These are phyloP conservation scores for Cordyceps cateniannulata DNA, from an alignment of 2,329 filamentous ascomycete species.

Conservation along the genomic window DNA sequence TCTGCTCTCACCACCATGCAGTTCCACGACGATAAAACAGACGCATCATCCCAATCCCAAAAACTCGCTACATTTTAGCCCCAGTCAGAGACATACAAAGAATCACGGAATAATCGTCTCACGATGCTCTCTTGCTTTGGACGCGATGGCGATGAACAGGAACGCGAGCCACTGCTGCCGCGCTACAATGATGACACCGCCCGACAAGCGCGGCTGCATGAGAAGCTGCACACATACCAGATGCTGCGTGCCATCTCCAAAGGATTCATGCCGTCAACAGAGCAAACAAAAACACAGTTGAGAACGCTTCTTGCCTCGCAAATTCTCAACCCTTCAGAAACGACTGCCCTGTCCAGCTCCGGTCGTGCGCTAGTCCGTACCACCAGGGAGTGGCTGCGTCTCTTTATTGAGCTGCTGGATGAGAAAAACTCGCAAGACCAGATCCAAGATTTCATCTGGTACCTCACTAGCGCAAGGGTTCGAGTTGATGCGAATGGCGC, in stretches of 20 bases:
- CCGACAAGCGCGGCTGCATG: constrained; percentile 69
- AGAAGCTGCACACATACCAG: constrained; percentile 90
- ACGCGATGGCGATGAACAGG: constrained; percentile 40
- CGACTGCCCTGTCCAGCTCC: constrained; percentile 63
- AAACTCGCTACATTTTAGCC: not conserved
- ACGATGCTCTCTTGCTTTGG: constrained; percentile 60
- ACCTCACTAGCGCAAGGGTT: constrained; percentile 65
- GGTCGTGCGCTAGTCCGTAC: constrained; percentile 68
- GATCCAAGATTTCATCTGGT: constrained; percentile 90
- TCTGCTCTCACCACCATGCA: constrained; percentile 2
- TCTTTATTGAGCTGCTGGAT: constrained; percentile 74
- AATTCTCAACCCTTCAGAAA: constrained; percentile 63
- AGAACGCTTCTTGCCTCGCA: constrained; percentile 73
- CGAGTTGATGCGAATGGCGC: constrained; percentile 26
- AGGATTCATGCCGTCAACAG: constrained; percentile 88
- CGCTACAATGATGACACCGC: constrained; percentile 76
- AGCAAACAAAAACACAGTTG: constrained; percentile 74
- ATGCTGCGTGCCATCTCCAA: constrained; percentile 76
- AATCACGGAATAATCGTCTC: not conserved
- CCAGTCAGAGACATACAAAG: not conserved
- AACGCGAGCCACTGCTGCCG: constrained; percentile 74
- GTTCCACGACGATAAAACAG: not conserved
- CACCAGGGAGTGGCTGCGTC: constrained; percentile 64
- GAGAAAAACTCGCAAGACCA: constrained; percentile 82
- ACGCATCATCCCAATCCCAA: not conserved